Evolutionary conservation across 306 rosid genomes (phyloP).

Genomic region (Castanea crenata): DNA sequence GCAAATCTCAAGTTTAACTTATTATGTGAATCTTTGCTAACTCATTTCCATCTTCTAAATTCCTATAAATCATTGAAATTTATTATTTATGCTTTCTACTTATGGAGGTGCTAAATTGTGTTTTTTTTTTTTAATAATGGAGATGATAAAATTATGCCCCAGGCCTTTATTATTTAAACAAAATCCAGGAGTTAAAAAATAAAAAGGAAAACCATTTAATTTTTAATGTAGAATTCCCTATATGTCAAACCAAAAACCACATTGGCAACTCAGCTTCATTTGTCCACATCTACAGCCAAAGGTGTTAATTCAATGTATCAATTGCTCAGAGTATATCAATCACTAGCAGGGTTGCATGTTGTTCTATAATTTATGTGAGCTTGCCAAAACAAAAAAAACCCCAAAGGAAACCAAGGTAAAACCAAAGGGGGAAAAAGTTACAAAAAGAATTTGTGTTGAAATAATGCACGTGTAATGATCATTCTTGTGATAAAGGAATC

Average conservation of each 20-base stretch:
- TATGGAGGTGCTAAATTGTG: background rate
- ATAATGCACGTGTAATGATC: background rate
- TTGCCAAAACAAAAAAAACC: no score
- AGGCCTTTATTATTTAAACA: background rate
- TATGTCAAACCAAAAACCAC: background rate
- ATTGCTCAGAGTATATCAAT: no score
- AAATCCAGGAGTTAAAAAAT: background rate
- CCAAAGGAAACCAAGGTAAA: no score
- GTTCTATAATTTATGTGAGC: no score
- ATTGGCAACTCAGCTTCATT: background rate
- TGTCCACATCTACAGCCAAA: background rate
- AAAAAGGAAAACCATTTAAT: background rate
- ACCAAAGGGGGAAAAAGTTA: no score
- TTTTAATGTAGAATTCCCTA: background rate
- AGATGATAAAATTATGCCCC: background rate
- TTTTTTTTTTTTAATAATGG: background rate
- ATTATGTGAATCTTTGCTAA: background rate
- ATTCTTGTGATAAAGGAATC: background rate
- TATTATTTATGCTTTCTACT: background rate
- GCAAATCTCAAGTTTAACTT: background rate
- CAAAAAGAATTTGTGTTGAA: background rate
- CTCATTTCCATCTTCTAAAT: background rate
- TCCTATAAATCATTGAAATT: background rate
- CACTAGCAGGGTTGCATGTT: no score
- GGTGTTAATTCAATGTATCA: background rate